phyloP scores from a whole-genome alignment of 352 stramenopile genomes.

The Globisporangium spinosum region DNA sequence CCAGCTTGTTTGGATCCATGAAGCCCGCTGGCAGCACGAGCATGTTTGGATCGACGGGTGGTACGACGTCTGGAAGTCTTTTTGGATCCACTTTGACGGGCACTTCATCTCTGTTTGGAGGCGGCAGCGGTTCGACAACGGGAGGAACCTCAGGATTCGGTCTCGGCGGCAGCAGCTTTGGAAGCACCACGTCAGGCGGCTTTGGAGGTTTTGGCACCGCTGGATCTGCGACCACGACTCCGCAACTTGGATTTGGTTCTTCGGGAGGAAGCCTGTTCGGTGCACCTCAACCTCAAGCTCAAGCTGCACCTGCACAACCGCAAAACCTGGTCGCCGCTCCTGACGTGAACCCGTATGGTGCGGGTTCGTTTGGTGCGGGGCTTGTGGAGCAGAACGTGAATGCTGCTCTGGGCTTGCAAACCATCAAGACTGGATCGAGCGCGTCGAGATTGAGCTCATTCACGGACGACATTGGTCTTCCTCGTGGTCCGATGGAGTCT shows the following conservation, averaged over 20 bases:
- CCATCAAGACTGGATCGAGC: conserved; percentile 49
- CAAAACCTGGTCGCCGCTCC: conserved; percentile 42
- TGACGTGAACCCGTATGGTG: conserved; percentile 59
- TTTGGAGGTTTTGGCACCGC: conserved; percentile 48
- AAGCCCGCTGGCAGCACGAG: conserved; percentile 30
- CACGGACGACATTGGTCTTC: conserved; percentile 67
- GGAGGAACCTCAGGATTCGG: conserved; percentile 37
- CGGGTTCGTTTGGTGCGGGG: conserved; percentile 51
- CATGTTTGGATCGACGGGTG: conserved; percentile 36
- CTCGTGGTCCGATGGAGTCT: conserved; percentile 51
- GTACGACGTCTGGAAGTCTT: conserved; percentile 24
- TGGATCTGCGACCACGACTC: conserved; percentile 7
- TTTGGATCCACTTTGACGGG: conserved; percentile 33
- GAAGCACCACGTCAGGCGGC: conserved; percentile 24
- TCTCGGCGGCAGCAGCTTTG: conserved; percentile 40
- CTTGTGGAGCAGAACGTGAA: conserved; percentile 66
- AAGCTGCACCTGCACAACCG: conserved; percentile 48
- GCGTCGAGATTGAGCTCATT: conserved; percentile 52
- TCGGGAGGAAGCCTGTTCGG: conserved; percentile 17
- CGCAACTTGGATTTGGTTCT: conserved; percentile 21
- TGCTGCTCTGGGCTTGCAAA: conserved; percentile 47
- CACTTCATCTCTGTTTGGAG: conserved; percentile 40
- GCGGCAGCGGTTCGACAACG: conserved; percentile 22
- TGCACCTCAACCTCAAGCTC: conserved; percentile 35
- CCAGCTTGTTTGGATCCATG: conserved; percentile 38